A percentile compares a stretch with the other conserved stretches of the same genome.
Evolutionary conservation across 73 alveolate species (phyloP).

Genomic region (Stentor roeselii): DNA sequence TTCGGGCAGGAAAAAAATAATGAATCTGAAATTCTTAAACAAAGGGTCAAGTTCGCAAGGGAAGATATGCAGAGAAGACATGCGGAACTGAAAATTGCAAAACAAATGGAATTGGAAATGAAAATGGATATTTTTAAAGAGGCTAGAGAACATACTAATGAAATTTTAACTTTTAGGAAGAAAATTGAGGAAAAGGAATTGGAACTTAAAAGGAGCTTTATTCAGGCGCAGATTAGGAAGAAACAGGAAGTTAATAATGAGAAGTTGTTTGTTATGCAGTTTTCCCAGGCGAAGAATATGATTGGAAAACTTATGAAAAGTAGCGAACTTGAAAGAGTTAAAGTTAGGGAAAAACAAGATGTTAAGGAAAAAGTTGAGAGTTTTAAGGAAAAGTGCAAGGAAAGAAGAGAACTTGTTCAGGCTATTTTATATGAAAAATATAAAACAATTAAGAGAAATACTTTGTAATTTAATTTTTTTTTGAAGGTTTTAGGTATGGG

Average conservation of each 20-base stretch:
- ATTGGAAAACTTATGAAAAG: constrained; percentile 11
- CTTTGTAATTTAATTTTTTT: no score
- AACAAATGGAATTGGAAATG: neutral
- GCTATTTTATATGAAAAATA: constrained; percentile 13
- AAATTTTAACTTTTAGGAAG: neutral
- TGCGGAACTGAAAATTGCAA: neutral
- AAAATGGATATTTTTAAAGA: neutral
- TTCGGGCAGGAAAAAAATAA: neutral
- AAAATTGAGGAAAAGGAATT: neutral
- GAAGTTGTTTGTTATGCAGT: neutral
- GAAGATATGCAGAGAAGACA: constrained; percentile 12
- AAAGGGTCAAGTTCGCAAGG: neutral
- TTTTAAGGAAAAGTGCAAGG: constrained; percentile 5
- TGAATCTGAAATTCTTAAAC: neutral
- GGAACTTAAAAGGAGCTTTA: neutral
- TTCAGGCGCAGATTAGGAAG: neutral
- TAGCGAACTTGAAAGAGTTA: neutral
- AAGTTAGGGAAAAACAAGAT: neutral
- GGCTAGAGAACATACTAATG: neutral
- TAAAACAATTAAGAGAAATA: neutral
- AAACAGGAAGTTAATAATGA: neutral
- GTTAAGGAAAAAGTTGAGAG: neutral
- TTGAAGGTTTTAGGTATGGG: neutral
- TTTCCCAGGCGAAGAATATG: constrained; percentile 23
- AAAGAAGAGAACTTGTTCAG: constrained; percentile 14